Evolutionary conservation across 2,329 filamentous ascomycete genomes (phyloP), one percentile per base, ranked within the genome.

Genomic region (Drechslera avenae): DNA sequence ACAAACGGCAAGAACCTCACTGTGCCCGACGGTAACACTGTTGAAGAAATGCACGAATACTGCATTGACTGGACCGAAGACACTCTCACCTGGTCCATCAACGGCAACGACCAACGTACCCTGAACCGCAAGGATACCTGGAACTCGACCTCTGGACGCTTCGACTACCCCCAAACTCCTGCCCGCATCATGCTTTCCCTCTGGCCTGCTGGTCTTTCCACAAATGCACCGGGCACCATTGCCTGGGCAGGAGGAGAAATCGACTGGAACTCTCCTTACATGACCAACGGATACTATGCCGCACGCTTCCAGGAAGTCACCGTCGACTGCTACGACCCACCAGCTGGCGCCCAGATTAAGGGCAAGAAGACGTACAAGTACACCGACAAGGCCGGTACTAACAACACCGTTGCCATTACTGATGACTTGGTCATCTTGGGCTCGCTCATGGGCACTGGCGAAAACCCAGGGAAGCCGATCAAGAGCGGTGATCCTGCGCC

Each of bases 1-100:
- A 78, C 83, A 59, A 90, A 97, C 71, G 86, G 85, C 8, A 79
- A 75, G 46, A 93, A 96, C 72, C 84, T 91, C 39, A 82, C 83
- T 2, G 75, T 80, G 18, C 39, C 50, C 2, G 56, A 51, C 35
- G 80, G 81, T 23, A 82, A 95, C 74, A 92, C 90, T 3, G 92
- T 88, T 47, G 85, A 91, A 63, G 90, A 82, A 73, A 57, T 62
- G 60, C 94, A 99, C 79, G 88, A 88, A 32, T 99, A 97, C 77
- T 90, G 93, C 72, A 88, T 99, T 68, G 86, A 91, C 73, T 99
- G 94, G 94, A 88, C 86, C 2, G 90, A 91, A 10, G 93, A 97
- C 59, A 76, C 82, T 58, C 87, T 97, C 60, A 87, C 85, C 50
- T 99, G 94, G 94, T 83, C 84, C 52, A 83, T 99, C 40, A 91